Conservation (phyloP, 192 early-diverging fungal genomes). For the Jimgerdemannia lactiflua region DNA sequence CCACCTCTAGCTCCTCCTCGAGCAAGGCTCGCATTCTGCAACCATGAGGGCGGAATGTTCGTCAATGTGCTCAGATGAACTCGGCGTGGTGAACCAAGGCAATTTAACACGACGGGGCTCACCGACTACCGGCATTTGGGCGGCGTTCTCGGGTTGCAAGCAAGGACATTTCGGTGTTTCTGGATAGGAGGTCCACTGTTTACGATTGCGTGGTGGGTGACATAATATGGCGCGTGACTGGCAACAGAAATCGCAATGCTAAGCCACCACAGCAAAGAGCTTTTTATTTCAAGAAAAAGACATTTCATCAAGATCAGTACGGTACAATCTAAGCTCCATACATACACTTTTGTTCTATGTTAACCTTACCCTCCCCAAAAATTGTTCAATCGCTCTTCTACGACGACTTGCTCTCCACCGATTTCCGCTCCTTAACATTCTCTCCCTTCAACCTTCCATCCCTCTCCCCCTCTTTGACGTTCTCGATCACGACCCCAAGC, state of each 20-base stretch:
- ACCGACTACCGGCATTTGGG: constrained; percentile 46
- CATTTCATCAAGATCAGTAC: too few species aligned
- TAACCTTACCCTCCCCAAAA: neutral
- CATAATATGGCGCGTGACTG: too few species aligned
- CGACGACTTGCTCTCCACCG: neutral
- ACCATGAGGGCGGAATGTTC: too few species aligned
- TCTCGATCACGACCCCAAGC: constrained; percentile 53
- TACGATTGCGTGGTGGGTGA: neutral
- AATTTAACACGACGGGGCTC: neutral
- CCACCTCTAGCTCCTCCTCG: constrained; percentile 51
- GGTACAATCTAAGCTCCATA: too few species aligned
- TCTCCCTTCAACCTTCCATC: constrained; percentile 15
- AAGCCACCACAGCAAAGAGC: too few species aligned
- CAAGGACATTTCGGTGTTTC: constrained; percentile 22
- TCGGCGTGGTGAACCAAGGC: too few species aligned
- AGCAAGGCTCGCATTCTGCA: constrained; percentile 47
- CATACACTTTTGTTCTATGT: too few species aligned
- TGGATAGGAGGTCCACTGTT: neutral
- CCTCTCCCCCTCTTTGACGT: constrained; percentile 25
- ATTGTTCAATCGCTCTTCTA: neutral
- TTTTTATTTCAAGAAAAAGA: too few species aligned
- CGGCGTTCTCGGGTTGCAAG: constrained; percentile 33
- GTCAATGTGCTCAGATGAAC: too few species aligned
- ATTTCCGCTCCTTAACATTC: constrained; percentile 1
- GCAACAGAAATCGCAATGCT: too few species aligned